These are phyloP conservation scores for Endoconidiophora polonica DNA, from an alignment of 2,329 filamentous ascomycete species.

Conservation along the genomic window DNA sequence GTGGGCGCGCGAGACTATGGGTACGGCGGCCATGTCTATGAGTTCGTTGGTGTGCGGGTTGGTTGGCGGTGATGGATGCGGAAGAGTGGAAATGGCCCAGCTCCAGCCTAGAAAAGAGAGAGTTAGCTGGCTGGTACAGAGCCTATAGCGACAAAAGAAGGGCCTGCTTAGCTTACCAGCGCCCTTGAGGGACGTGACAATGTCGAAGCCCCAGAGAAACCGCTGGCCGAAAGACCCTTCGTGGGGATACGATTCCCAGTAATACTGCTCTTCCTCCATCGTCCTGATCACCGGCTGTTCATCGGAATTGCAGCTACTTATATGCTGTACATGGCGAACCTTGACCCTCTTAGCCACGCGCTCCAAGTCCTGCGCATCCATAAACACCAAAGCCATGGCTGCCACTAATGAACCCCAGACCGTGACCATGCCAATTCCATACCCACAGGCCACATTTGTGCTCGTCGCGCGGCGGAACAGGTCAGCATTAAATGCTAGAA, in stretches of 20 bases:
- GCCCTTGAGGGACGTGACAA: constrained; percentile 37
- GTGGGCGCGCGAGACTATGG: constrained; percentile 28
- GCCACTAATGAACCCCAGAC: constrained; percentile 35
- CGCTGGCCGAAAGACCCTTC: constrained; percentile 31
- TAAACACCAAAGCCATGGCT: constrained; percentile 35
- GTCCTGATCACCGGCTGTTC: constrained; percentile 4
- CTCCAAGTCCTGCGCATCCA: constrained; percentile 37
- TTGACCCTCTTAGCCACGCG: constrained; percentile 27
- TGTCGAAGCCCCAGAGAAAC: constrained; percentile 38
- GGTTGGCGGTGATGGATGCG: constrained; percentile 26
- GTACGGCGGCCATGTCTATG: constrained; percentile 26
- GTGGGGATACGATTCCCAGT: constrained; percentile 43
- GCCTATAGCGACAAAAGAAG: background rate
- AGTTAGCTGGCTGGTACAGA: background rate
- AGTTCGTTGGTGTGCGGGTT: constrained; percentile 23
- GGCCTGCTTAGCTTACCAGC: constrained; percentile 27
- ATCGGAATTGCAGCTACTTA: background rate
- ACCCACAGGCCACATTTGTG: constrained; percentile 33
- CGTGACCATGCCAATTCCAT: constrained; percentile 32
- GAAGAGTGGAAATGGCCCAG: constrained; percentile 33
- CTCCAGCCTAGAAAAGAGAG: constrained; percentile 33
- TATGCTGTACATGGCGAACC: constrained; percentile 10
- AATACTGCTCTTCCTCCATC: constrained; percentile 29
- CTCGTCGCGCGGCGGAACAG: constrained; percentile 29
- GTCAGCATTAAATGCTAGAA: constrained; percentile 28